These are phyloP conservation scores for Gelatoporia subvermispora DNA, from an alignment of 768 basidiomycete genomes.

Conservation along the genomic window DNA sequence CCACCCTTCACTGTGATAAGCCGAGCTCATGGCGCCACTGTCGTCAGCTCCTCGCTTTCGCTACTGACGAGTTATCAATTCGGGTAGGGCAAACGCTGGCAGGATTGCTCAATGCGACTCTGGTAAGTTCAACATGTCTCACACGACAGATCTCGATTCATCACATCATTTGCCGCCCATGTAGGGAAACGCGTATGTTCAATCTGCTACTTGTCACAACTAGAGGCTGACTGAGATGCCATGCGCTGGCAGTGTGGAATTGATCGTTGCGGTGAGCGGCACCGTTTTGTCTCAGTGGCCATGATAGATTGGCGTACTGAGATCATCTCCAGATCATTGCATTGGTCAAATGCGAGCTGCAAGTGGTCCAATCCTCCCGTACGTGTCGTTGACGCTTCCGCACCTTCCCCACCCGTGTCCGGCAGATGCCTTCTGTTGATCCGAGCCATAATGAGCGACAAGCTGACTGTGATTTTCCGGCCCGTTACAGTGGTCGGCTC, in stretches of 20 bases:
- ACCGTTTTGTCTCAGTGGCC: not conserved
- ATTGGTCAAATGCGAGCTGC: conserved; percentile 38
- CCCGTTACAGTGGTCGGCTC: conserved; percentile 37
- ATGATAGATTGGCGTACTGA: not conserved
- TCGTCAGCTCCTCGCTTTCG: conserved; percentile 67
- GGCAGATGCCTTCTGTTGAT: not conserved
- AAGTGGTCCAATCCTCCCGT: conserved; percentile 42
- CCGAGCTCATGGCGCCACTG: conserved; percentile 3
- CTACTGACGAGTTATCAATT: conserved; percentile 79
- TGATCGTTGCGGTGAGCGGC: conserved; percentile 36
- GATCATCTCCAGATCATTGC: conserved; percentile 37
- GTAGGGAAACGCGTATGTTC: conserved; percentile 24
- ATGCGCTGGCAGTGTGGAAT: conserved; percentile 29
- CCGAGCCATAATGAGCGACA: not conserved
- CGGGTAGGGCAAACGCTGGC: conserved; percentile 82
- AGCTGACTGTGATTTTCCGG: not conserved
- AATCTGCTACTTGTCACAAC: not conserved
- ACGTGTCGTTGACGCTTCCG: conserved; percentile 16
- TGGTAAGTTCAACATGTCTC: conserved; percentile 37
- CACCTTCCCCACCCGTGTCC: no score
- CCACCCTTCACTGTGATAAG: not conserved
- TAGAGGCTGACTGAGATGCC: not conserved
- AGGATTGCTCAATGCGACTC: conserved; percentile 80
- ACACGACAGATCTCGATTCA: not conserved
- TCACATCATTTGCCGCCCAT: not conserved